Base-by-base conservation (phyloP, 768 basidiomycete genomes). In the Amanita fuliginea region DNA sequence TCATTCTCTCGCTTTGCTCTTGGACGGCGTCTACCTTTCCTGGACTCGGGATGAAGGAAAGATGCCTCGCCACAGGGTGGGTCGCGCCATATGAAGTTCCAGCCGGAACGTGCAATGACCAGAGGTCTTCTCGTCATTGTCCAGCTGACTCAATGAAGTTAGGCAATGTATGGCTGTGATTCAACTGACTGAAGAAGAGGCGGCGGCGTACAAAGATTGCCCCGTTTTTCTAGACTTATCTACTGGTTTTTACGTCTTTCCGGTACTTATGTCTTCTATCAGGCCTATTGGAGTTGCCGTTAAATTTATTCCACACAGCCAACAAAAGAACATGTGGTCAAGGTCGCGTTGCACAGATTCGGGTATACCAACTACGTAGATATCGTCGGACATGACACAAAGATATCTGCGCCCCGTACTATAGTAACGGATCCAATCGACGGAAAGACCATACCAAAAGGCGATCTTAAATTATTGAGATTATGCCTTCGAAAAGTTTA, bases 1-100 rank as follows among this genome's bases (percentile, higher is more conserved):
- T 90, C 6, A 68, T 95, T 24, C 62, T 93, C 30, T 80, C 88
- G 6, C 69, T 80, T 11, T 91, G 92, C 19, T 76, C 84, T 4
- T 96, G 94, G 95, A 92, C 91, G 1, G 78, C 87, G 7, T 82
- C 83, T 1, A 62, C 81, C 1, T 89, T 94, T 59, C 79, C 82
- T 6, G 74, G 75, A 34, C 63, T 82, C 7, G 63, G 67, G 10
- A 58, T 86, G 34, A 66, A 71, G 13, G 60, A 66, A 2, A 67
- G 64, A 19, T 82, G 82, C 53, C 64, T 82, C 6, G 88, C 94
- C 1, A 93, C 89, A 16, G 94, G 93, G 92, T 92, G 54, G 60
- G 73, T 56, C 36, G 5, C 35, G 21, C 21, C 19, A 22, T 43
- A 10, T 36, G 22, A 32, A 4, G 11, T 21, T 34, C 40, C 16